Evolutionary conservation across 2,329 filamentous ascomycete genomes (phyloP), one percentile per base, ranked within the genome.

Genomic region (Epichloe baconii): DNA sequence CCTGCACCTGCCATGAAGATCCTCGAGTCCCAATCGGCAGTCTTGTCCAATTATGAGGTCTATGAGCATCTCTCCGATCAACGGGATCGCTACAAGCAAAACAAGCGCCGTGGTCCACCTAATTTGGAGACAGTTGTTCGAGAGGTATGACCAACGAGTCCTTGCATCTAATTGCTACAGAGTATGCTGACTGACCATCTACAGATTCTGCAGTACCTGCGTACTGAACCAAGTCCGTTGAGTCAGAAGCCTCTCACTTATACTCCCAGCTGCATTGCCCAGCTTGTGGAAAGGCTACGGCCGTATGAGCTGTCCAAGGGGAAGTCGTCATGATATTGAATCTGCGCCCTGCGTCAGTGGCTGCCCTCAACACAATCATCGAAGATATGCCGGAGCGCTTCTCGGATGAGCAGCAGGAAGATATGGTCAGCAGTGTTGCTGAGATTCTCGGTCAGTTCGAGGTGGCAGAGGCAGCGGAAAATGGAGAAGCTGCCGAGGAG

Each of bases 41-140:
- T 83, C 42, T 71, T 89, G 61, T 79, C 80, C 63, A 88, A 88
- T 65, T 83, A 79, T 56, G 85, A 88, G 71, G 83, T 88, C 56
- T 82, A 82, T 59, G 71, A 76, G 52, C 83, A 86, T 58, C 67
- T 88, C 40, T 68, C 68, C 5, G 75, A 82, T 45, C 77, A 80
- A 60, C 72, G 73, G 48, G 66, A 70, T 51, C 68, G 70, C 46
- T 77, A 80, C 59, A 73, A 77, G 60, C 66, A 69, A 42, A 65
- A 70, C 49, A 75, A 75, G 54, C 73, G 71, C 15, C 70, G 74
- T 41, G 71, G 76, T 3, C 78, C 78, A 2, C 71, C 70, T 23
- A 83, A 83, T 56, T 69, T 82, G 3, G 76, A 80, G 59, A 80
- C 75, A 0, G 68, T 85, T 23, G 74, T 83, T 49, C 76, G 74